These are phyloP conservation scores for Phialocephala sp. DNA, from an alignment of 2,329 filamentous ascomycete species.

Conservation along the genomic window DNA sequence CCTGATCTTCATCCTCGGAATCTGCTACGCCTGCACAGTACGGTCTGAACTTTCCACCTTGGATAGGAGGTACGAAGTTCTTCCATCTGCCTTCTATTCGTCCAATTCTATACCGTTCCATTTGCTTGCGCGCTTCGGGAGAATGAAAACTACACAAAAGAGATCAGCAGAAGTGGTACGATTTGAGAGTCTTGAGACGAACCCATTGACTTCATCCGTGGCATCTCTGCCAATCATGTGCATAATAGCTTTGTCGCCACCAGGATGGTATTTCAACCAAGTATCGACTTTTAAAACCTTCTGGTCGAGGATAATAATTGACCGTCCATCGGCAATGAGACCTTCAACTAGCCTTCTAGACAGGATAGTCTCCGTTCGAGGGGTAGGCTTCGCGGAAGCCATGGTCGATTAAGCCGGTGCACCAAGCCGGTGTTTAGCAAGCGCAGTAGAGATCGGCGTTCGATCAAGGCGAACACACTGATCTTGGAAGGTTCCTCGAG, in stretches of 20 bases:
- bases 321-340: slow-evolving; percentile 80
- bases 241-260: slow-evolving; percentile 86
- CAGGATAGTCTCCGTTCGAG: slow-evolving; percentile 47
- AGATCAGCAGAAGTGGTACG: neutral
- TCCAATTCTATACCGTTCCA: slow-evolving; percentile 84
- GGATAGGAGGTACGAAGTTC: slow-evolving; percentile 90
- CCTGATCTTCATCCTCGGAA: slow-evolving; percentile 47
- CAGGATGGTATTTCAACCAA: slow-evolving; percentile 90
- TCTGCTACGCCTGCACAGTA: slow-evolving; percentile 47
- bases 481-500: neutral
- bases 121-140: slow-evolving; percentile 72
- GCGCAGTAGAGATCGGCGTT: neutral
- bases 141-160: slow-evolving; percentile 74
- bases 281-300: slow-evolving; percentile 86
- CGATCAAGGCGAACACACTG: neutral
- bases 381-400: slow-evolving; percentile 20
- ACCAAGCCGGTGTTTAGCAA: neutral
- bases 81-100: slow-evolving; percentile 79
- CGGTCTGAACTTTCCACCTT: slow-evolving; percentile 78
- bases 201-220: slow-evolving; percentile 93
- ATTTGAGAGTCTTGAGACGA: slow-evolving; percentile 46
- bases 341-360: slow-evolving; percentile 74
- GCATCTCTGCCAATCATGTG: slow-evolving; percentile 96
- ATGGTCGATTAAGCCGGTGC: neutral
- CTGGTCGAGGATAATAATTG: slow-evolving; percentile 80